phyloP scores from a whole-genome alignment of 2,329 filamentous ascomycete genomes.

The Lachnellula suecica region DNA sequence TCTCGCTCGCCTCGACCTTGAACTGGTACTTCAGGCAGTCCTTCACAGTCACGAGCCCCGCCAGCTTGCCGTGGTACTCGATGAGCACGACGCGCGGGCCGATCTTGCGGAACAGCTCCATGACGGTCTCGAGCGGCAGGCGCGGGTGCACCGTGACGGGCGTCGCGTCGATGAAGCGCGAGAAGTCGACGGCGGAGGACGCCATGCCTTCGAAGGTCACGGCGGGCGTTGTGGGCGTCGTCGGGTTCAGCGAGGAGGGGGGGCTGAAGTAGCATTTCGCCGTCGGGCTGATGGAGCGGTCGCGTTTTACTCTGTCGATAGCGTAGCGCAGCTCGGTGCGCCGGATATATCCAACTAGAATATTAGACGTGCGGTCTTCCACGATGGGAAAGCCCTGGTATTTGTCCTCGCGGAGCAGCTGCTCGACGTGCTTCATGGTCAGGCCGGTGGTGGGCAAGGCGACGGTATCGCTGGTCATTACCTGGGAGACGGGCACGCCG shows the following conservation, averaged over 20 bases:
- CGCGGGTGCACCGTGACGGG: conserved; percentile 90
- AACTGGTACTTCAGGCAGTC: conserved; percentile 98
- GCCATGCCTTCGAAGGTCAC: conserved; percentile 61
- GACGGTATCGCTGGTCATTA: conserved; percentile 78
- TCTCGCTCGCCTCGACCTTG: conserved; percentile 86
- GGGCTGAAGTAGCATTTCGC: conserved; percentile 74
- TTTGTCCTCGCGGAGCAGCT: conserved; percentile 71
- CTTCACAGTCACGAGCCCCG: conserved; percentile 90
- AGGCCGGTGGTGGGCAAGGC: conserved; percentile 74
- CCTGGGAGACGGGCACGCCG: conserved; percentile 86
- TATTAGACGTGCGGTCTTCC: conserved; percentile 67
- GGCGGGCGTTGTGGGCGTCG: conserved; percentile 29
- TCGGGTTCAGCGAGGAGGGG: conserved; percentile 36
- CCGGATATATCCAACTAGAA: conserved; percentile 87
- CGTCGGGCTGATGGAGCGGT: conserved; percentile 62
- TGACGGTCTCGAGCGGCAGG: conserved; percentile 90
- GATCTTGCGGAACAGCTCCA: conserved; percentile 99
- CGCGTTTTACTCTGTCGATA: conserved; percentile 73
- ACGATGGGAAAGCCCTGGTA: conserved; percentile 95
- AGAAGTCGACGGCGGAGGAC: conserved; percentile 70
- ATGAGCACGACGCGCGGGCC: conserved; percentile 90
- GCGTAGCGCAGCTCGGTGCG: conserved; percentile 90
- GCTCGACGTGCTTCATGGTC: conserved; percentile 73
- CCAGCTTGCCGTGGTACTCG: conserved; percentile 81
- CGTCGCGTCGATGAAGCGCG: conserved; percentile 83